phyloP scores from a whole-genome alignment of 176 grass and related monocot species.

The Avena eriantha region DNA sequence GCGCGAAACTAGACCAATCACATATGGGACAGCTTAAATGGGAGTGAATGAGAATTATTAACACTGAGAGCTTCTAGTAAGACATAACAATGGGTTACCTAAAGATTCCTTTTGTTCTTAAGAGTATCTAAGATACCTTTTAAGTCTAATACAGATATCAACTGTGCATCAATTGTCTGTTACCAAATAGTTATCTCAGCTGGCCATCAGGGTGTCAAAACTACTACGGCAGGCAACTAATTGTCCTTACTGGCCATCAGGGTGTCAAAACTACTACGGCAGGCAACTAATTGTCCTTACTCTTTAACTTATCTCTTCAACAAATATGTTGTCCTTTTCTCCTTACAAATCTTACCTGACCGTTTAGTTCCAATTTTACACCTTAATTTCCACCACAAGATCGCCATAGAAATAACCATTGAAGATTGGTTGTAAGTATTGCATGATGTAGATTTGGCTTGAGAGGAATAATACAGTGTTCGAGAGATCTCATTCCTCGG shows the following conservation, averaged over 20 bases:
- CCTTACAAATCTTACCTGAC: no score
- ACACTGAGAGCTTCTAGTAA: neutral
- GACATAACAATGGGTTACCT: no score
- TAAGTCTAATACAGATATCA: neutral
- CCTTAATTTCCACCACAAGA: neutral
- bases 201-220: neutral
- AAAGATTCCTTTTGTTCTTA: neutral
- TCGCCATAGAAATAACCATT: neutral
- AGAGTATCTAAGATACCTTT: constrained; percentile 15
- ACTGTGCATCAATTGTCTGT: neutral
- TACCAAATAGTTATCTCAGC: neutral
- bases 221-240: neutral
- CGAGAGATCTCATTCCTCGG: no score
- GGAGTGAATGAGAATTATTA: no score
- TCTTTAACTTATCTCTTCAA: neutral
- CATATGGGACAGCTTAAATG: no score
- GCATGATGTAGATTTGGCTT: no score
- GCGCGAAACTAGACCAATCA: no score
- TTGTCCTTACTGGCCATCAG: neutral
- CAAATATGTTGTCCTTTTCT: neutral
- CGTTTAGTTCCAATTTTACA: no score
- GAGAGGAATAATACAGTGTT: no score
- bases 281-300: neutral
- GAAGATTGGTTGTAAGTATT: no score
- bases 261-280: neutral